A percentile compares a stretch with the other conserved stretches of the same genome.
Evolutionary conservation across 805 yeast genomes (phyloP).

Genomic region (Zygosaccharomyces bailii): DNA sequence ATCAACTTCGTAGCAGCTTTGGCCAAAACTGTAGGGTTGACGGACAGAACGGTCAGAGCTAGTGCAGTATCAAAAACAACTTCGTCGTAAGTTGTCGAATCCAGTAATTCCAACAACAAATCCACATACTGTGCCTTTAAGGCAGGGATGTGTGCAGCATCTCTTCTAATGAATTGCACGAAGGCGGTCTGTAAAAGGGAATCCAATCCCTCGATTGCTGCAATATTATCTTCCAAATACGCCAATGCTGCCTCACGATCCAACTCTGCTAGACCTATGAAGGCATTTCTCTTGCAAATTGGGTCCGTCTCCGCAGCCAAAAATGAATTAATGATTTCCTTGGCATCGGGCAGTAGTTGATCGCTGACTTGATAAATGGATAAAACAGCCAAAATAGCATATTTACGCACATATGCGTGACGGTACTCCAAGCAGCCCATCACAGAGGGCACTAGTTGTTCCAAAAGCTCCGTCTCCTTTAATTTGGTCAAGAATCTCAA

Average conservation of each 20-base stretch:
- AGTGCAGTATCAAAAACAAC: slow-evolving; percentile 92
- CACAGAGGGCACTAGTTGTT: slow-evolving; percentile 91
- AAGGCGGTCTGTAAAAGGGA: slow-evolving; percentile 84
- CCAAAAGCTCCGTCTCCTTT: slow-evolving; percentile 89
- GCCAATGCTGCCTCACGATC: slow-evolving; percentile 81
- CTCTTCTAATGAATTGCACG: slow-evolving; percentile 86
- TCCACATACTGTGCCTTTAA: slow-evolving; percentile 69
- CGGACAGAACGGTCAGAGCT: slow-evolving; percentile 61
- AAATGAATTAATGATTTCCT: slow-evolving; percentile 71
- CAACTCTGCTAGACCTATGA: slow-evolving; percentile 76
- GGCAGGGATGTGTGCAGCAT: slow-evolving; percentile 60
- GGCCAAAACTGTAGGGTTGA: slow-evolving; percentile 61
- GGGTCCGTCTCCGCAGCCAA: slow-evolving; percentile 83
- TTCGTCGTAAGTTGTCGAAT: slow-evolving; percentile 51
- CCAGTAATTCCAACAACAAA: slow-evolving; percentile 69
- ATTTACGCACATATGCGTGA: slow-evolving; percentile 96
- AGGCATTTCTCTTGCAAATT: slow-evolving; percentile 93
- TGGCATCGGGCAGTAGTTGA: slow-evolving; percentile 93
- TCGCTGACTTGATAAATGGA: slow-evolving; percentile 80
- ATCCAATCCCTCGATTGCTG: slow-evolving; percentile 61
- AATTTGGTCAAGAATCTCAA: slow-evolving; percentile 86
- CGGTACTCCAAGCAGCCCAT: slow-evolving; percentile 91
- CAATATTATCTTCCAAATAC: slow-evolving; percentile 69
- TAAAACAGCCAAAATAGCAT: slow-evolving; percentile 87
- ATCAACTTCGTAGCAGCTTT: slow-evolving; percentile 83